These are phyloP conservation scores for Hygrophorus pudorinus DNA, from an alignment of 768 basidiomycete species.

Conservation along the genomic window DNA sequence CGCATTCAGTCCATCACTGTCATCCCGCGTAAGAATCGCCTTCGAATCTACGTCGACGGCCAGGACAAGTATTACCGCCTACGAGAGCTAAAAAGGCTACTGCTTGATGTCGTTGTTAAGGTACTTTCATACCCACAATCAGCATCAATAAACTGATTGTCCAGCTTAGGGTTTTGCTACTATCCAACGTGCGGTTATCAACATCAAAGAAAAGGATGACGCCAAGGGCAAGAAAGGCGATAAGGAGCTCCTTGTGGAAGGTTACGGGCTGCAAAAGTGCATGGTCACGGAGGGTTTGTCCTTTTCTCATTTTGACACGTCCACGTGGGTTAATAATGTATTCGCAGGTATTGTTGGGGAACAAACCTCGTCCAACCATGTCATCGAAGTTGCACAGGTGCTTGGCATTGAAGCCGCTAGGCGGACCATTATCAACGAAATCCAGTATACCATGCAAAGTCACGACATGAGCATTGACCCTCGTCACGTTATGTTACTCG, in stretches of 20 bases:
- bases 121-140: slow-evolving; percentile 22
- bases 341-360: slow-evolving; percentile 79
- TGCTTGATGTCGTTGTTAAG: slow-evolving; percentile 88
- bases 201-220: slow-evolving; percentile 86
- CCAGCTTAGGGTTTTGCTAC: slow-evolving; percentile 64
- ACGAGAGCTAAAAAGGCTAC: slow-evolving; percentile 74
- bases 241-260: slow-evolving; percentile 92
- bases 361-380: slow-evolving; percentile 90
- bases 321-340: slow-evolving; percentile 2
- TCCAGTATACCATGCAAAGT: slow-evolving; percentile 92
- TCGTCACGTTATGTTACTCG: slow-evolving; percentile 95
- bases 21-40: slow-evolving; percentile 60
- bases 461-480: slow-evolving; percentile 99
- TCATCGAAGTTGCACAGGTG: slow-evolving; percentile 91
- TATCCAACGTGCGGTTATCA: slow-evolving; percentile 90
- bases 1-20: slow-evolving; percentile 58
- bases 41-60: slow-evolving; percentile 73
- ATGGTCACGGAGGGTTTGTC: slow-evolving; percentile 89
- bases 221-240: slow-evolving; percentile 72
- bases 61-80: slow-evolving; percentile 75
- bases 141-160: background rate
- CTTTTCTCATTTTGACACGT: slow-evolving; percentile 1
- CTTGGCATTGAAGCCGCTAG: slow-evolving; percentile 98
- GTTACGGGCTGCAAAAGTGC: slow-evolving; percentile 91
- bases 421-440: slow-evolving; percentile 90